Evolutionary conservation across 2,329 filamentous ascomycete genomes (phyloP), one percentile per base, ranked within the genome.

Genomic region (Ophiostoma himal-ulmi): DNA sequence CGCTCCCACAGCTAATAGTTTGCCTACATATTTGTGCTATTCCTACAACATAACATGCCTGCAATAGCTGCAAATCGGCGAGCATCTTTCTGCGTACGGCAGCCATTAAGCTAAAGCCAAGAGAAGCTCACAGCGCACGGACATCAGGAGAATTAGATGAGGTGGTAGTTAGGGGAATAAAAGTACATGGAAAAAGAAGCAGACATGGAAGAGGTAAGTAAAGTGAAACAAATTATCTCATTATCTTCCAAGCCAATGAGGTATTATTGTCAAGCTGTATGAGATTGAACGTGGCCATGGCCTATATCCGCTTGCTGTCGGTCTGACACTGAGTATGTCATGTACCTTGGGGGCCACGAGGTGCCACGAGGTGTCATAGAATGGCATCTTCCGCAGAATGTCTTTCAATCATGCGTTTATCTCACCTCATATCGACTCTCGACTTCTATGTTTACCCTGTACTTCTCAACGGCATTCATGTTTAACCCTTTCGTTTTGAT

Each of bases 51-150:
- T 14, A 13, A 44, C 8, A 48, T 20, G 60, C 17, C 30, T 22
- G n/a, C 20, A n/a, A 22, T 41, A 14, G 8, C 13, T n/a, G 34
- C 11, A 39, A 36, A 65, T 65, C 62, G 36, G n/a, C 62, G 34
- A 20, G 8, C 20, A 37, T n/a, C 36, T 36, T 65, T 39, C 62
- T 39, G 20, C 36, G 62, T 39, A 65, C 62, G 62, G 36, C 62
- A 65, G 62, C 26, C 62, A 22, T 22, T 20, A 65, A 65, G 62
- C 62, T 65, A 65, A 39, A 65, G 30, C 60, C 60, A 64, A 64
- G 60, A 39, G n/a, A n/a, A 17, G 36, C 62, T 39, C 39, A 64
- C 60, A 10, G 3, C 14, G 34, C 34, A 64, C 62, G 62, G 20
- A 39, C 36, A 39, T 39, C 62, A 22, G 36, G 62, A 22, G 34